Conservation (phyloP, 1,284 basidiomycete genomes). For the Crocinoboletus sp. region DNA sequence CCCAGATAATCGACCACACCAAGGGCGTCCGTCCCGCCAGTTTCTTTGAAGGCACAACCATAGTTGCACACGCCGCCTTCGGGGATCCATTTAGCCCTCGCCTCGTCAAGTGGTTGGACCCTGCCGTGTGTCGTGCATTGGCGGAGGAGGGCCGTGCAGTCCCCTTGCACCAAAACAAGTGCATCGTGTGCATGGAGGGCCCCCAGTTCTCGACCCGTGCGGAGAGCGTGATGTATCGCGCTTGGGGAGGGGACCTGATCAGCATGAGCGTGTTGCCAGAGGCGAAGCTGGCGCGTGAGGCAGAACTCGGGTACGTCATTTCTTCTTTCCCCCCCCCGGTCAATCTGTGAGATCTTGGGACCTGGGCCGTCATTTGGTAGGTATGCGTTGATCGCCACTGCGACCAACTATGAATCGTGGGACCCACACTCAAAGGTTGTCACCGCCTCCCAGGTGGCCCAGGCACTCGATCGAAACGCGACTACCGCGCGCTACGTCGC, state of each 20-base stretch:
- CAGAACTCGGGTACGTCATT: conserved; percentile 72
- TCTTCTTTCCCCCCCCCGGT: neutral
- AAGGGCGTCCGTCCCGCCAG: conserved; percentile 85
- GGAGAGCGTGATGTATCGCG: conserved; percentile 92
- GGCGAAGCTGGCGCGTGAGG: conserved; percentile 93
- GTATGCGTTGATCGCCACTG: conserved; percentile 87
- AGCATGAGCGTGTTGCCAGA: conserved; percentile 97
- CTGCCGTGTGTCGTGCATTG: conserved; percentile 62
- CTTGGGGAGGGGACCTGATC: conserved; percentile 92
- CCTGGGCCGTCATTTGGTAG: no score
- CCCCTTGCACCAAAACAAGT: conserved; percentile 75
- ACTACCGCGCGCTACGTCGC: conserved; percentile 75
- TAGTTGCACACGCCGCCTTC: conserved; percentile 94
- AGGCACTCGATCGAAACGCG: conserved; percentile 84
- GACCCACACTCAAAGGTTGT: conserved; percentile 76
- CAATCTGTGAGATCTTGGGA: neutral
- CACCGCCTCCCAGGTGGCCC: conserved; percentile 86
- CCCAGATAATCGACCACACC: conserved; percentile 96
- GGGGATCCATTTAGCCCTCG: conserved; percentile 83
- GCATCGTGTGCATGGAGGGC: conserved; percentile 96
- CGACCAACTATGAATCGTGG: conserved; percentile 92
- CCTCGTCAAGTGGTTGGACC: conserved; percentile 68
- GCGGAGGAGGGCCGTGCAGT: conserved; percentile 51
- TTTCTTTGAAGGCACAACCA: conserved; percentile 79
- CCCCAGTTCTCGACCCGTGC: conserved; percentile 94